Conservation (phyloP, 2,329 filamentous ascomycete species). For the Fusarium multiceps region DNA sequence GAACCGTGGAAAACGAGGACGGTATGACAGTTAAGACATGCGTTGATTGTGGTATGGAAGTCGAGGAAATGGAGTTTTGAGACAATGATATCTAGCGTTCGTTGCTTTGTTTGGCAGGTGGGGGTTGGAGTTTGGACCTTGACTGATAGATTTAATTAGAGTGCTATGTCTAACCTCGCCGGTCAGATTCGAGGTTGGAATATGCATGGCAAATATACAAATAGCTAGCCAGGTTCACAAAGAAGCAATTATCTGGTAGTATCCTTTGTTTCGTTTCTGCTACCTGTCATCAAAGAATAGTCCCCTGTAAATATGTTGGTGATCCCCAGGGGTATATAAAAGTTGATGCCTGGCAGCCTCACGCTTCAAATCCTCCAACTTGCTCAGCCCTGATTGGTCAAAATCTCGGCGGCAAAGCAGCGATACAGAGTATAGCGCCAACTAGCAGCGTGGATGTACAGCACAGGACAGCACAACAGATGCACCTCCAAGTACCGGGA, state of each 20-base stretch:
- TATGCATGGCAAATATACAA: not conserved
- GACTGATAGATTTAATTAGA: not conserved
- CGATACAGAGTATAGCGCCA: constrained; percentile 33
- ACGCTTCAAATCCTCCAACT: constrained; percentile 9
- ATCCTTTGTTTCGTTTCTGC: not conserved
- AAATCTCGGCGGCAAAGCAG: constrained; percentile 43
- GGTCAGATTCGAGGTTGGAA: not conserved
- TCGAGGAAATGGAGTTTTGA: constrained; percentile 76
- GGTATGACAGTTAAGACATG: constrained; percentile 87
- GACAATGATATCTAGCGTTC: constrained; percentile 43
- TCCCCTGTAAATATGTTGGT: constrained; percentile 3
- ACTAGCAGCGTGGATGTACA: constrained; percentile 35
- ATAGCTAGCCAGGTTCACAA: not conserved
- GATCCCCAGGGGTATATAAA: constrained; percentile 29
- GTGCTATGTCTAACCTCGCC: not conserved
- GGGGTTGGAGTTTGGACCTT: not conserved
- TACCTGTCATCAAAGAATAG: not conserved
- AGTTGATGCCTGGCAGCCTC: constrained; percentile 48
- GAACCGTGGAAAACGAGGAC: constrained; percentile 73
- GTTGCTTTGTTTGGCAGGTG: not conserved
- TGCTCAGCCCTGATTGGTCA: constrained; percentile 43
- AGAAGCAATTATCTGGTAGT: not conserved
- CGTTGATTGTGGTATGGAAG: constrained; percentile 79
- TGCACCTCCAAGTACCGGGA: constrained; percentile 31
- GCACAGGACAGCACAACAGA: constrained; percentile 38